phyloP scores from a whole-genome alignment of 2,329 filamentous ascomycete species.

The Colletotrichum camelliae region DNA sequence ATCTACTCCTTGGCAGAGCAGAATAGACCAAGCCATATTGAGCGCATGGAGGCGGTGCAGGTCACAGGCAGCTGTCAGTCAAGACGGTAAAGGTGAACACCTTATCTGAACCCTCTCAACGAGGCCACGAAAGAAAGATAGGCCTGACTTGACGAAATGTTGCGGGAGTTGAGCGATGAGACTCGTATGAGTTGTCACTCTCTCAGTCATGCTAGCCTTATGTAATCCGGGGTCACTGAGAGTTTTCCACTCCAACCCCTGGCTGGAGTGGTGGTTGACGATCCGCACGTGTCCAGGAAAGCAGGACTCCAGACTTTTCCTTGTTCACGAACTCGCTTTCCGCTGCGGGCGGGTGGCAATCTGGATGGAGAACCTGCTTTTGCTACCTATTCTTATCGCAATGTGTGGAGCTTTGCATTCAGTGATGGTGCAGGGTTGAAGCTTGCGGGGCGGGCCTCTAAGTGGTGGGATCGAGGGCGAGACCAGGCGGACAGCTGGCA shows the following conservation, averaged over 20 bases:
- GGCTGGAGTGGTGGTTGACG: background rate
- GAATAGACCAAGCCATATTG: background rate
- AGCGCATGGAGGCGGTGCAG: background rate
- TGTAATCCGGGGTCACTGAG: background rate
- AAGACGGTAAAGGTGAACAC: background rate
- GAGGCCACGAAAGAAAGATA: background rate
- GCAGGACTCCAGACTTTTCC: background rate
- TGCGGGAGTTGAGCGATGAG: background rate
- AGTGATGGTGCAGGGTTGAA: background rate
- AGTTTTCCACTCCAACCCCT: background rate
- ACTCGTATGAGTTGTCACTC: background rate
- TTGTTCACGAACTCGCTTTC: background rate
- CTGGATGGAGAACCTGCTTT: background rate
- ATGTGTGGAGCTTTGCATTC: background rate
- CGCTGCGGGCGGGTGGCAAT: background rate
- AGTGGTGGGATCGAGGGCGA: background rate
- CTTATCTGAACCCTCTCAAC: background rate
- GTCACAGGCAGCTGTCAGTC: background rate
- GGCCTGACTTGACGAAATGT: background rate
- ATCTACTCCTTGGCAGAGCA: background rate
- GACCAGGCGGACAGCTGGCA: constrained; percentile 6
- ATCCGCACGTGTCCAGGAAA: background rate
- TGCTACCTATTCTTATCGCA: constrained; percentile 7
- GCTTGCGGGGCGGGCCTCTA: background rate
- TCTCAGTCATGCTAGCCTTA: background rate